Evolutionary conservation across 148 eudicot species (phyloP).

Genomic region (Mesembryanthemum crystallinum): DNA sequence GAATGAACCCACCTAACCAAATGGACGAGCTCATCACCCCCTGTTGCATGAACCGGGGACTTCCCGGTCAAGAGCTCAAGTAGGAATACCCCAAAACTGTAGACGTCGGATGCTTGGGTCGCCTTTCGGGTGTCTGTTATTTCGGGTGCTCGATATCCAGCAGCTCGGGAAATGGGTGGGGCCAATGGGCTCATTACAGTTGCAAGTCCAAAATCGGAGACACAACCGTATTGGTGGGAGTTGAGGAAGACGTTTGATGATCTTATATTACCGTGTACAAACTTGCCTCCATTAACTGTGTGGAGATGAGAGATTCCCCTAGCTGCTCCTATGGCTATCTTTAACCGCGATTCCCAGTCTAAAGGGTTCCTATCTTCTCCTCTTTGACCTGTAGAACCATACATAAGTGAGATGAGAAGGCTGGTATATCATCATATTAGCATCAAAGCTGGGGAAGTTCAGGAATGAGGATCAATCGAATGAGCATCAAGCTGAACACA

Average conservation of each 20-base stretch:
- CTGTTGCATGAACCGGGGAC: conserved; percentile 57
- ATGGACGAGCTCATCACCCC: conserved; percentile 62
- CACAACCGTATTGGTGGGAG: conserved; percentile 49
- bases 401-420: neutral
- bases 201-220: conserved; percentile 74
- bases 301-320: conserved; percentile 79
- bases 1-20: conserved; percentile 84
- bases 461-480: neutral
- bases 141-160: conserved; percentile 90
- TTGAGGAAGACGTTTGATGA: conserved; percentile 82
- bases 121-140: conserved; percentile 71
- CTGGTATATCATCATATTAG: neutral
- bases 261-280: conserved; percentile 79
- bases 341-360: conserved; percentile 76
- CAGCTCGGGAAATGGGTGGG: conserved; percentile 70
- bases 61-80: conserved; percentile 84
- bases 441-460: neutral
- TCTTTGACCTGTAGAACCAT: conserved; percentile 45
- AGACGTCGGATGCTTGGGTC: conserved; percentile 72
- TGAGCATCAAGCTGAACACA: neutral
- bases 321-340: conserved; percentile 71
- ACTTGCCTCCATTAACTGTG: conserved; percentile 49
- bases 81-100: conserved; percentile 81
- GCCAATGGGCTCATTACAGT: conserved; percentile 65
- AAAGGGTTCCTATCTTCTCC: conserved; percentile 66